phyloP scores from a whole-genome alignment of 2,329 filamentous ascomycete genomes.

The Hypoxylon rubiginosum region DNA sequence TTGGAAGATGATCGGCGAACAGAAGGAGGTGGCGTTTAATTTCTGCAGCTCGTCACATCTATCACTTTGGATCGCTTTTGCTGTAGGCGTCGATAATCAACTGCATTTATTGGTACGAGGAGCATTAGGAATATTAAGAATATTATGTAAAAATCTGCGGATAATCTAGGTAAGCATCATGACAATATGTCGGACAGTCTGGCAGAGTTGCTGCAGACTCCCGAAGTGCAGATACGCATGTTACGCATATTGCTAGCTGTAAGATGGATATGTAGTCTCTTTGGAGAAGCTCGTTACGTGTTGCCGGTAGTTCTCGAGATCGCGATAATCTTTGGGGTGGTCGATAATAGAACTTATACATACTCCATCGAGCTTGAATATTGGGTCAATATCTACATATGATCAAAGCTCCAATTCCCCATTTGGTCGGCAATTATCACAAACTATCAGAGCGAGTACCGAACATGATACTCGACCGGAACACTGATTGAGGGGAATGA shows the following conservation, averaged over 20 bases:
- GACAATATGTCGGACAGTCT: slow-evolving; percentile 32
- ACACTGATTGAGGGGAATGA: slow-evolving; percentile 24
- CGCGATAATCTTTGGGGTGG: slow-evolving; percentile 9
- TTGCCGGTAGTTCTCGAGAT: slow-evolving; percentile 20
- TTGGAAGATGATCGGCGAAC: slow-evolving; percentile 35
- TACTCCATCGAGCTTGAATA: slow-evolving; percentile 14
- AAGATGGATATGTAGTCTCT: slow-evolving; percentile 34
- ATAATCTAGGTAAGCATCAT: slow-evolving; percentile 13
- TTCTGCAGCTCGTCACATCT: slow-evolving; percentile 38
- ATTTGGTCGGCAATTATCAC: slow-evolving; percentile 31
- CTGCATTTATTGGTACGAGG: background rate
- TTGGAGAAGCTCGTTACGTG: slow-evolving; percentile 23
- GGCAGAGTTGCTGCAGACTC: slow-evolving; percentile 29
- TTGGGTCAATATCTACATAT: slow-evolving; percentile 29
- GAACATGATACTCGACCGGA: slow-evolving; percentile 21
- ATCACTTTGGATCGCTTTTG: slow-evolving; percentile 9
- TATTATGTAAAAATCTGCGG: slow-evolving; percentile 9
- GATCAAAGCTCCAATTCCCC: slow-evolving; percentile 17
- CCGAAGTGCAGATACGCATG: slow-evolving; percentile 31
- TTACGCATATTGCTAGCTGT: slow-evolving; percentile 30
- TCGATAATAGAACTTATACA: too few species aligned
- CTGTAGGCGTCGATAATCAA: slow-evolving; percentile 8
- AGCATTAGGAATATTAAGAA: slow-evolving; percentile 4
- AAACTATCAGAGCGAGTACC: slow-evolving; percentile 18
- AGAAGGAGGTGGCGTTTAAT: slow-evolving; percentile 25